These are phyloP conservation scores for Fraxinus ornus DNA, from an alignment of 305 asterid species.

Conservation along the genomic window DNA sequence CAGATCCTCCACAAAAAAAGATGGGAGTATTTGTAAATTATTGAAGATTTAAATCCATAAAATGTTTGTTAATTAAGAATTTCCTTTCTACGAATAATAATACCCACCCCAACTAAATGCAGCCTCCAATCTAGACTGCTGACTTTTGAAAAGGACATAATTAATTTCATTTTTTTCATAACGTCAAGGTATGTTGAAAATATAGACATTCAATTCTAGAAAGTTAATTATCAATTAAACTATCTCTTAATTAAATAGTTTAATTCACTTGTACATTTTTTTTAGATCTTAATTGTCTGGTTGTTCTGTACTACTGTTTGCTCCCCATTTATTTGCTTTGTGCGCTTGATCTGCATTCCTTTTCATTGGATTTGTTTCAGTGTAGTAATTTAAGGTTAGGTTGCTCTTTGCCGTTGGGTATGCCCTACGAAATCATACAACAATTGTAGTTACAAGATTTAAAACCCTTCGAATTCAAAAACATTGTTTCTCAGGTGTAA, in stretches of 20 bases:
- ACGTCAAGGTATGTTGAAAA: background rate
- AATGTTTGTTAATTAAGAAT: background rate
- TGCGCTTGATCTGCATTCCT: background rate
- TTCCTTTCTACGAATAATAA: too few relatives aligned
- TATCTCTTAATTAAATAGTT: background rate
- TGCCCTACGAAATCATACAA: background rate
- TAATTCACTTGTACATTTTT: background rate
- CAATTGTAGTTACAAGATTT: background rate
- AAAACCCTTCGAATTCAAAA: background rate
- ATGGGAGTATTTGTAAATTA: background rate
- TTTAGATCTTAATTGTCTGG: background rate
- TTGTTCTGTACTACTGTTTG: background rate
- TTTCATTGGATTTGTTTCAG: background rate
- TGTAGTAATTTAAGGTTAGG: background rate
- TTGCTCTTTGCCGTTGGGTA: background rate
- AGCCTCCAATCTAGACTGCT: conserved; percentile 20
- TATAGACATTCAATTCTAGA: background rate
- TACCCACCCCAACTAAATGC: background rate
- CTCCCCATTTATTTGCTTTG: background rate
- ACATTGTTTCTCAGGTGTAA: background rate
- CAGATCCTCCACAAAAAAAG: background rate
- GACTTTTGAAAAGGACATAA: background rate
- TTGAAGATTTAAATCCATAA: background rate
- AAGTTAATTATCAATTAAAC: background rate
- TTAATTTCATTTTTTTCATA: background rate